Evolutionary conservation across 371 early-diverging fungal species (phyloP), one percentile per base, ranked within the genome.

Genomic region (Mortierella sp.): DNA sequence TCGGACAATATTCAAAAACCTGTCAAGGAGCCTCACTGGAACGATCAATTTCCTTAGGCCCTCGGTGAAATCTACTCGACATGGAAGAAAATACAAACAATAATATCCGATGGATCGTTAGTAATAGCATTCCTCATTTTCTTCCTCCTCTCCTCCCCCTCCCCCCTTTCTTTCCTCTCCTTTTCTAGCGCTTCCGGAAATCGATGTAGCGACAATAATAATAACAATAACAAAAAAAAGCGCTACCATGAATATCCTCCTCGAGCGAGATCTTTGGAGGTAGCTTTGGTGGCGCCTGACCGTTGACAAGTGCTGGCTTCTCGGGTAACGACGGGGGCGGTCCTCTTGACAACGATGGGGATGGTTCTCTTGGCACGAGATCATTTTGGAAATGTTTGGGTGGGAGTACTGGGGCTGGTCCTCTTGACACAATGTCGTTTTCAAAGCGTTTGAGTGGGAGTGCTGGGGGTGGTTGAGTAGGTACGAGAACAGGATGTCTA

Each of bases 1-100:
- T 14, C 82, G 77, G 1, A 97, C 97, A 59, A 94, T 87, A n/a
- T 83, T 81, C 29, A 94, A 68, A 64, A 97, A 97, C 19, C 81
- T 80, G 5, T 87, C 75, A 11, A 91, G 81, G 9, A 97, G 69
- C 0, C 82, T 75, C 16, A 74, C 66, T 16, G 96, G 95, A 7
- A 96, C 75, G 43, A 86, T 75, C 47, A 97, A 66, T 18, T 75
- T 86, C 37, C 96, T 86, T 63, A 96, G 52, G 50, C 77, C 77
- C 47, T 72, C 64, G 6, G 77, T 71, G 55, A 71, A 72, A 64
- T 76, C 77, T 76, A 66, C 23, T 4, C 7, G 1, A 7, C 1
- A 43, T 30, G 14, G 15, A 6, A 50, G 12, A 44, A 57, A 16
- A 21, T 19, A 64, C 15, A 19, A 21, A 46, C n/a, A 45, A 1